These are phyloP conservation scores for Aureobasidium sp. DNA, from an alignment of 2,329 filamentous ascomycete species.

Conservation along the genomic window DNA sequence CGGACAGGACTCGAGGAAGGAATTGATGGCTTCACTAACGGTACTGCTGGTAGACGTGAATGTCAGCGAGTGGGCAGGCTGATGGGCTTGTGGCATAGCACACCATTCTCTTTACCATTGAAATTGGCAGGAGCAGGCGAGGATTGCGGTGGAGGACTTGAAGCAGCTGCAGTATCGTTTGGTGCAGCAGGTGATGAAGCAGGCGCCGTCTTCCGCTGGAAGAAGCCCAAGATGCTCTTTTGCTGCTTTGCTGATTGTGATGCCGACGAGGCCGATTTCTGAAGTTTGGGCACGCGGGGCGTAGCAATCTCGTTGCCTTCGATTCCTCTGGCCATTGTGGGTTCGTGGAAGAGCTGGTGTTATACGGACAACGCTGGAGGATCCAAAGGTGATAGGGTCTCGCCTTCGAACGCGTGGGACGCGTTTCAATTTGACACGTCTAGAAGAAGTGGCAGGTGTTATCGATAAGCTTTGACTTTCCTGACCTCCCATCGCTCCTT, in stretches of 20 bases:
- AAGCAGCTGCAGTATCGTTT: constrained; percentile 72
- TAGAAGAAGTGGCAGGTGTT: constrained; percentile 4
- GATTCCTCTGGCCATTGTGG: constrained; percentile 36
- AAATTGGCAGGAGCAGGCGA: constrained; percentile 46
- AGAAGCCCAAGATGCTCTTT: constrained; percentile 72
- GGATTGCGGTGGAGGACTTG: constrained; percentile 53
- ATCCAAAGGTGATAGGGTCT: background rate
- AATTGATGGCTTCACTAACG: background rate
- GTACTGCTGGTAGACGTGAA: background rate
- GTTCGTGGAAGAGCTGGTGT: background rate
- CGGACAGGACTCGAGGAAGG: constrained; percentile 65
- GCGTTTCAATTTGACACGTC: constrained; percentile 4
- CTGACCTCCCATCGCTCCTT: background rate
- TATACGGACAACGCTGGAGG: background rate
- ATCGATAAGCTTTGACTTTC: constrained; percentile 1
- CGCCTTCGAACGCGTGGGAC: constrained; percentile 1
- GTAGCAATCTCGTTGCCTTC: constrained; percentile 41
- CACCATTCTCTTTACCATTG: constrained; percentile 47
- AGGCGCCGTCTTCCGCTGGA: constrained; percentile 48
- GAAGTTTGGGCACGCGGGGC: constrained; percentile 33
- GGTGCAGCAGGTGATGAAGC: constrained; percentile 43
- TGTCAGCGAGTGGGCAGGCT: constrained; percentile 25
- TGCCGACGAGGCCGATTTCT: constrained; percentile 40
- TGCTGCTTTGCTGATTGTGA: constrained; percentile 44
- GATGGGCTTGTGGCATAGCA: constrained; percentile 29